Base-by-base conservation (phyloP, 345 rosid genomes). In the Lumnitzera littorea region DNA sequence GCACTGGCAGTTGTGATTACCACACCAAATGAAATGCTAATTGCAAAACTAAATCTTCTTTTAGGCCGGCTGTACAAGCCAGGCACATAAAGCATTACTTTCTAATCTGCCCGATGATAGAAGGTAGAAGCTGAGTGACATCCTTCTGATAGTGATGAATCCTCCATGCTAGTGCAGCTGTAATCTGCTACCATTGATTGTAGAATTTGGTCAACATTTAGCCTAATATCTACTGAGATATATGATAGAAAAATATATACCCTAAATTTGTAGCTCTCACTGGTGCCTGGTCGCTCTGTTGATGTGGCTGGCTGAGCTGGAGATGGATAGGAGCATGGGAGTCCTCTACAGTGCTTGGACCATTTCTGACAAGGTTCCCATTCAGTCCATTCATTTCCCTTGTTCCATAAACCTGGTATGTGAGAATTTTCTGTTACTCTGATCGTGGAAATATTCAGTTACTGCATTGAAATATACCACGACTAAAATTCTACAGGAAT, bases 271-370 rank as follows among this genome's bases (percentile, higher is more conserved):
- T 79, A 55, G 83, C 74, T 60, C 70, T 78, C 13, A 76, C 23
- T 29, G 79, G 78, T 48, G 76, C 67, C 59, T 81, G 74, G 11
- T 71, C 63, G 61, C 66, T 78, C 65, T 75, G 71, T 61, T 80
- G 82, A 56, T 67, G 76, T 57, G 90, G 87, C 78, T 77, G 84
- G 71, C 85, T 81, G 63, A 83, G 83, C 66, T 78, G 95, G 76
- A 88, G 91, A 58, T 63, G 71, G 56, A 70, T 82, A 62, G 87
- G 88, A 58, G 60, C 71, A 62, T 70, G 73, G 8, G 80, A 76
- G 64, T 84, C 91, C 55, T 83, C 91, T 56, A 53, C 80, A 51
- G 61, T 63, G 61, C 61, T 70, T 58, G 64, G 78, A 69, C 82
- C 76, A 76, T 78, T 76, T 64, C 67, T 74, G 63, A 69, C 75